Percentiles rank a stretch among this genome's conserved stretches.
These are phyloP conservation scores for Fagus sylvatica DNA, from an alignment of 306 rosid genomes.

Conservation along the genomic window DNA sequence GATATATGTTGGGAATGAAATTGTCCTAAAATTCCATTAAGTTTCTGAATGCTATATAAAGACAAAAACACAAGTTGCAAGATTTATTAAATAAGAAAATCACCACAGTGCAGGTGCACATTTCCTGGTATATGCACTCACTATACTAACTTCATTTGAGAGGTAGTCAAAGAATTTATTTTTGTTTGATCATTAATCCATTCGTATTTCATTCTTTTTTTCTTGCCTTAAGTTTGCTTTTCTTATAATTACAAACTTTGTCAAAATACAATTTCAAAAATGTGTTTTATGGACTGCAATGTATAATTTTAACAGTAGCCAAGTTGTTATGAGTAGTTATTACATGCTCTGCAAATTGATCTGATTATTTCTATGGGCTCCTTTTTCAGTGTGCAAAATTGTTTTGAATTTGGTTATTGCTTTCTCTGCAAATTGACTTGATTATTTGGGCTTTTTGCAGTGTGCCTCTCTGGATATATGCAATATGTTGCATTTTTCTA, in stretches of 20 bases:
- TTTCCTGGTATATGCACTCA: background rate
- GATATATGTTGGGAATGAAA: constrained; percentile 63
- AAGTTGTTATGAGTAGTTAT: background rate
- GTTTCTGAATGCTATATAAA: background rate
- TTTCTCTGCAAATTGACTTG: constrained; percentile 11
- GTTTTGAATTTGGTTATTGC: background rate
- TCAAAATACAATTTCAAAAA: background rate
- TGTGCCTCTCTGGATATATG: constrained; percentile 83
- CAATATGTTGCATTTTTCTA: constrained; percentile 75
- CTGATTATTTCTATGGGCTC: too few species aligned
- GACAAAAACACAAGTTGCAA: background rate
- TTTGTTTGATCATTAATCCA: background rate
- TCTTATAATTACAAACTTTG: background rate
- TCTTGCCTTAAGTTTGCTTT: background rate
- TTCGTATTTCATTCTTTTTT: too few species aligned
- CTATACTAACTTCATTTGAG: background rate
- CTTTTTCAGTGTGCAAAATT: too few species aligned
- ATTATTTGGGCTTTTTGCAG: constrained; percentile 51
- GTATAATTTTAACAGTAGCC: background rate
- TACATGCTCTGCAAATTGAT: too few species aligned
- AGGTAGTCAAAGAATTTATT: background rate
- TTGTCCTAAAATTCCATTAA: background rate
- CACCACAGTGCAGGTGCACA: background rate
- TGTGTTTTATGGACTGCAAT: background rate
- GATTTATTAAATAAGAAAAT: background rate